Percentiles rank a stretch among this genome's conserved stretches.
These are phyloP conservation scores for Linderniella brevidens DNA, from an alignment of 257 asterid genomes.

Conservation along the genomic window DNA sequence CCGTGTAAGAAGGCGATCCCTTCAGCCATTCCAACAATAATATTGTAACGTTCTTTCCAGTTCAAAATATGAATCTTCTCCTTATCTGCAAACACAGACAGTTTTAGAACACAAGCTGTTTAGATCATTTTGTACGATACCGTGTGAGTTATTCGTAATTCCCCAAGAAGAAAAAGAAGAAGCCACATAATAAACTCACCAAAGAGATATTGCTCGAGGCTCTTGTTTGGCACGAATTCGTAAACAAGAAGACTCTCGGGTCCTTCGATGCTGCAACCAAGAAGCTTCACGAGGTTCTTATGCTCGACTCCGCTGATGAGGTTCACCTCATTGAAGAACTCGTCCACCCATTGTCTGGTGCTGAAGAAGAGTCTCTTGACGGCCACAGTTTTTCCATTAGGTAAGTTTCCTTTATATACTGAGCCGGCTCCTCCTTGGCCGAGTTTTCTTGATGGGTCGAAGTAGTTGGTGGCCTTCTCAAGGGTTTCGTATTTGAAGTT, in stretches of 20 bases:
- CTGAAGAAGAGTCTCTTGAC: slow-evolving; percentile 73
- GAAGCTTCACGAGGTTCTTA: slow-evolving; percentile 83
- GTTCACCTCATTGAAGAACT: slow-evolving; percentile 84
- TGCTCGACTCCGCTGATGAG: slow-evolving; percentile 71
- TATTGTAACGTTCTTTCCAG: slow-evolving; percentile 61
- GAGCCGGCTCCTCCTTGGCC: slow-evolving; percentile 96
- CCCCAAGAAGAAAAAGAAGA: background rate
- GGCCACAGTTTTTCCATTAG: slow-evolving; percentile 54
- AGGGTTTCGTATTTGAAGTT: slow-evolving; percentile 67
- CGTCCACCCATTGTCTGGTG: slow-evolving; percentile 91
- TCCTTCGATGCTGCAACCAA: slow-evolving; percentile 94
- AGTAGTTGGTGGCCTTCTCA: slow-evolving; percentile 78
- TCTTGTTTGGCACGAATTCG: slow-evolving; percentile 55
- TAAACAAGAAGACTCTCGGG: slow-evolving; percentile 82
- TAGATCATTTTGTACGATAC: too few relatives aligned
- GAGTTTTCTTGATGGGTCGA: slow-evolving; percentile 36
- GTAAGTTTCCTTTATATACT: slow-evolving; percentile 51
- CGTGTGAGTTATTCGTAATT: too few relatives aligned
- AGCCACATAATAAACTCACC: too few relatives aligned
- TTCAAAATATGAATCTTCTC: slow-evolving; percentile 27
- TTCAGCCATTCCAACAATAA: slow-evolving; percentile 71
- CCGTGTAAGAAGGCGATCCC: slow-evolving; percentile 75
- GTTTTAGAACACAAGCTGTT: too few relatives aligned
- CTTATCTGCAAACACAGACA: slow-evolving; percentile 25
- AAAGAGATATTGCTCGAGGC: slow-evolving; percentile 55